Base-by-base conservation (phyloP, 1,139 yeast genomes). In the Zygosaccharomyces pseudobailii region DNA sequence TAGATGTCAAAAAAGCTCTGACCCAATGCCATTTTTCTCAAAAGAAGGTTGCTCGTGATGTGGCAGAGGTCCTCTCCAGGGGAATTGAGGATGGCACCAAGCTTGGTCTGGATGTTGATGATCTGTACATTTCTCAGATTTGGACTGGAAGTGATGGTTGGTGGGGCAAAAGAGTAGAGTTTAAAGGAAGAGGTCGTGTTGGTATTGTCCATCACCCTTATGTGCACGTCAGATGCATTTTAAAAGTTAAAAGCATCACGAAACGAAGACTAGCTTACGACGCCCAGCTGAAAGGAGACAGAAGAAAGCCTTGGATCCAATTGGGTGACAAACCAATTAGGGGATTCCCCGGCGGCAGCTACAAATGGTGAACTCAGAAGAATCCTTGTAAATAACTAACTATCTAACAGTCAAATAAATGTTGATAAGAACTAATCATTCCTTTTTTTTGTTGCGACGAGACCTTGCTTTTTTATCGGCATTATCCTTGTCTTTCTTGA, bases 101-200 rank as follows among this genome's bases (percentile, higher is more conserved):
- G 39, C 68, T 83, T 54, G 82, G 83, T 1, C 67, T 85, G 54
- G 69, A 84, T 55, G 76, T 79, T 20, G 78, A 84, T 55, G 76
- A 76, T 36, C 68, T 90, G 46, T 87, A 84, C 61, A 78, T 92
- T 51, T 82, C 84, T 44, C 87, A 87, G 62, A 80, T 89, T 54
- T 92, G 97, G 97, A 83, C 82, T 25, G 97, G 97, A 41, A 82
- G 88, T 52, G 97, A 90, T 66, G 96, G 96, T 13, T 62, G 69
- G 45, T 80, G 86, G 82, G 64, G 66, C 43, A 84, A 79, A 67
- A 78, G 94, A 65, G 68, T 82, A n/a, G 96, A 90, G 57, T 75
- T 78, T 62, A 89, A 88, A 71, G 96, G 94, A 53, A 82, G 97
- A 72, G 97, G 97, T 55, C 80, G 96, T 67, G 74, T 79, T 34